Evolutionary conservation across 2,329 filamentous ascomycete species (phyloP).

Genomic region (Aspergillus sp.): DNA sequence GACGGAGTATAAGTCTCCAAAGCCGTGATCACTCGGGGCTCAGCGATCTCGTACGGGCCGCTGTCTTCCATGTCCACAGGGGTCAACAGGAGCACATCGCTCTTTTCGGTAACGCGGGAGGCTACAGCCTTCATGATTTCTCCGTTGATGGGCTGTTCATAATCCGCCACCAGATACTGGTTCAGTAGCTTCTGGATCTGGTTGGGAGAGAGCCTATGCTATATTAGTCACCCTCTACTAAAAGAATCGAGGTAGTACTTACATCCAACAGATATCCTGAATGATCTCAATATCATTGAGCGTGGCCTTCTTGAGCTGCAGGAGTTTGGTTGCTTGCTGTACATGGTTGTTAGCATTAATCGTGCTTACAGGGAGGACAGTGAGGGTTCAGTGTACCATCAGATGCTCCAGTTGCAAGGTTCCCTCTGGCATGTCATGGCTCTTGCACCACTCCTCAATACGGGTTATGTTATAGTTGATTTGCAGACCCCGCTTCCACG

Average conservation of each 20-base stretch:
- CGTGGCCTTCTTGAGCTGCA: constrained; percentile 98
- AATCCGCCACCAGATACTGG: constrained; percentile 97
- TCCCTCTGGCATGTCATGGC: constrained; percentile 98
- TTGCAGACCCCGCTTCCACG: constrained; percentile 97
- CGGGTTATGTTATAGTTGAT: constrained; percentile 99
- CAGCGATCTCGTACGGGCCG: constrained; percentile 96
- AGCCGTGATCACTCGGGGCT: constrained; percentile 91
- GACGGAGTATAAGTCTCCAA: constrained; percentile 97
- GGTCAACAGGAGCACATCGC: constrained; percentile 86
- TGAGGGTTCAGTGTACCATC: constrained; percentile 62
- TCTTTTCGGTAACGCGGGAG: constrained; percentile 95
- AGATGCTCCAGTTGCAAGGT: constrained; percentile 96
- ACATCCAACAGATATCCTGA: constrained; percentile 99
- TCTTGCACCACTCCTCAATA: constrained; percentile 99
- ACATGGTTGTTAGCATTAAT: constrained; percentile 15
- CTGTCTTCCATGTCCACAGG: constrained; percentile 99
- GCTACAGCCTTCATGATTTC: constrained; percentile 99
- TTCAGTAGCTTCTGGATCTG: constrained; percentile 99
- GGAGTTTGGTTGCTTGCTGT: constrained; percentile 93
- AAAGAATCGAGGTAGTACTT: constrained; percentile 43
- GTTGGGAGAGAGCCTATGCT: constrained; percentile 81
- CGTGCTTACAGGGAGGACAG: background rate
- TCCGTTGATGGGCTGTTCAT: constrained; percentile 98
- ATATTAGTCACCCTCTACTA: constrained; percentile 6
- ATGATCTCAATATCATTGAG: constrained; percentile 99